These are phyloP conservation scores for Houttuynia cordata DNA, from an alignment of 164 flowering plant genomes.

Conservation along the genomic window DNA sequence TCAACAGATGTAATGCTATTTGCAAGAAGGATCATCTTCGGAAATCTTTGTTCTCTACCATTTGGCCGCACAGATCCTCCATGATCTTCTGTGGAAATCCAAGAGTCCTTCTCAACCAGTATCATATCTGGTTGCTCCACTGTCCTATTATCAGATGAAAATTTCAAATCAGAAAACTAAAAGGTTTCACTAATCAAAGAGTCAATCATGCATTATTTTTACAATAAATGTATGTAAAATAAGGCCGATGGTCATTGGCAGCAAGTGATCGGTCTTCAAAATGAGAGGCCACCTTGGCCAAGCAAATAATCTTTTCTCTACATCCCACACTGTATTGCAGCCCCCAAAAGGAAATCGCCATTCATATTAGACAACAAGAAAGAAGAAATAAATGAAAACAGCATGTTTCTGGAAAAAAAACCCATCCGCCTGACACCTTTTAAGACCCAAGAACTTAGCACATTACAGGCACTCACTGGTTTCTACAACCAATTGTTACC, in stretches of 20 bases:
- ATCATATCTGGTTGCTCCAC: slow-evolving; percentile 45
- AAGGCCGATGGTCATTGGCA: too few relatives aligned
- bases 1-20: slow-evolving; percentile 44
- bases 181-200: neutral
- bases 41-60: slow-evolving; percentile 20
- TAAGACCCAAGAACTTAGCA: too few relatives aligned
- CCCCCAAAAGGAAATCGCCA: too few relatives aligned
- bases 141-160: slow-evolving; percentile 16
- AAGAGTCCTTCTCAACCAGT: slow-evolving; percentile 76
- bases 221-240: too few relatives aligned
- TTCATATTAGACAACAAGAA: too few relatives aligned
- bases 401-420: too few relatives aligned
- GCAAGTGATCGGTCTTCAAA: too few relatives aligned
- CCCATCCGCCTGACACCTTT: too few relatives aligned
- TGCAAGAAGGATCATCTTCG: slow-evolving; percentile 71
- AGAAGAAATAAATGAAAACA: too few relatives aligned
- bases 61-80: slow-evolving; percentile 29
- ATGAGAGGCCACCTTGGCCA: neutral
- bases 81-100: slow-evolving; percentile 40
- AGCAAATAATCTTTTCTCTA: neutral
- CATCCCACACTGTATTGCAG: neutral
- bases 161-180: neutral
- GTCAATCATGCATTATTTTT: neutral
- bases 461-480: too few relatives aligned
- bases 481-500: too few relatives aligned